Evolutionary conservation across 768 basidiomycete species (phyloP).

Genomic region (Boletus sp.): DNA sequence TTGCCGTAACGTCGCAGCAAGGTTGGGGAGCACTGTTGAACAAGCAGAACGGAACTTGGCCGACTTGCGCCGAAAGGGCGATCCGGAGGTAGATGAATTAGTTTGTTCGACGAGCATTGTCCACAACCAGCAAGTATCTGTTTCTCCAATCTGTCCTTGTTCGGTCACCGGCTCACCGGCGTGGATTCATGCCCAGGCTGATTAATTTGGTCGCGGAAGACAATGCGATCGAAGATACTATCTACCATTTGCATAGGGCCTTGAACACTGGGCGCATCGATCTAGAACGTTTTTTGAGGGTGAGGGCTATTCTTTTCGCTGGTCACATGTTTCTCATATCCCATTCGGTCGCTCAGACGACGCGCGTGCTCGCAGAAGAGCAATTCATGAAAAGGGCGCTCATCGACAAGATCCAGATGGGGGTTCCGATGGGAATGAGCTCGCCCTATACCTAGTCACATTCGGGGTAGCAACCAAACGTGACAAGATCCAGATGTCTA

Average conservation of each 20-base stretch:
- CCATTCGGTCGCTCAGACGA: constrained; percentile 48
- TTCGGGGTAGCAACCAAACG: constrained; percentile 29
- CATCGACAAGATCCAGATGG: constrained; percentile 81
- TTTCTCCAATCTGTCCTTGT: not conserved
- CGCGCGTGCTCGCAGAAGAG: constrained; percentile 86
- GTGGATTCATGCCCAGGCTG: constrained; percentile 48
- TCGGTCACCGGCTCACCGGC: constrained; percentile 15
- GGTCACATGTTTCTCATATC: constrained; percentile 15
- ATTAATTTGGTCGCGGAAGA: constrained; percentile 99
- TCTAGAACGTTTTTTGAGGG: constrained; percentile 90
- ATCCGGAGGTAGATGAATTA: constrained; percentile 94
- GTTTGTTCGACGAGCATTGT: constrained; percentile 95
- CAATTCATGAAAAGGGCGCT: constrained; percentile 97
- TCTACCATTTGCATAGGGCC: constrained; percentile 93
- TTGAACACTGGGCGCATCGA: constrained; percentile 90
- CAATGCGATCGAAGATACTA: constrained; percentile 96
- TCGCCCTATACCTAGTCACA: constrained; percentile 39
- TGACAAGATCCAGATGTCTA: constrained; percentile 24
- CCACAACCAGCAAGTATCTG: constrained; percentile 76
- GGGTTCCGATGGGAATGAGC: constrained; percentile 50
- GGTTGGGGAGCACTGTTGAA: constrained; percentile 59
- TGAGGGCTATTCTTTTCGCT: constrained; percentile 38
- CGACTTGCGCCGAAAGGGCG: constrained; percentile 78
- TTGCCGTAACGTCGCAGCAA: constrained; percentile 71
- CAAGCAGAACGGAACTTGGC: constrained; percentile 70